Conservation (phyloP, 345 rosid species). For the Murraya paniculata region DNA sequence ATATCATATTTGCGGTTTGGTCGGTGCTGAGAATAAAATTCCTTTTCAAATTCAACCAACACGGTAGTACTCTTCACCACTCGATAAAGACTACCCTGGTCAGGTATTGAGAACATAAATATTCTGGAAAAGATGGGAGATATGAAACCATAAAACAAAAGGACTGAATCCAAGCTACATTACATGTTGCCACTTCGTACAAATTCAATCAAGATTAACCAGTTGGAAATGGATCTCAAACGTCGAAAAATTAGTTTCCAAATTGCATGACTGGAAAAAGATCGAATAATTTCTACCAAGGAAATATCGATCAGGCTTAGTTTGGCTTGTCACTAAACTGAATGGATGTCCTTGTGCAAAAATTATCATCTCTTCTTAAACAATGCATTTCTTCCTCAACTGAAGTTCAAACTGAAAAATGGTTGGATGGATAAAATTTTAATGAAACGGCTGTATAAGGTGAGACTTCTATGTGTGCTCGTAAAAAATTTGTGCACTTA, state of each 20-base stretch:
- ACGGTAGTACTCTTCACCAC: constrained; percentile 25
- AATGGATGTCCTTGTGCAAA: neutral
- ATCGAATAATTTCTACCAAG: neutral
- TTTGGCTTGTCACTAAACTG: neutral
- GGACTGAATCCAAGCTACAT: neutral
- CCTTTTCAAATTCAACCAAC: constrained; percentile 33
- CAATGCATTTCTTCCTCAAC: neutral
- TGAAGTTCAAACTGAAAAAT: neutral
- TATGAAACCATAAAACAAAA: neutral
- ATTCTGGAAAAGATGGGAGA: neutral
- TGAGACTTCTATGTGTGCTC: neutral
- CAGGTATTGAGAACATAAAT: neutral
- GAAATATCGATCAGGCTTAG: neutral
- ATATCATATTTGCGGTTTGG: constrained; percentile 28
- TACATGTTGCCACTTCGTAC: neutral
- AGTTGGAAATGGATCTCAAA: neutral
- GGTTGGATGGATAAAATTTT: neutral
- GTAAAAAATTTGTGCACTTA: neutral
- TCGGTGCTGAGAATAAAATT: constrained; percentile 29
- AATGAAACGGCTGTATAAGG: neutral
- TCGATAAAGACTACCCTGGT: constrained; percentile 30
- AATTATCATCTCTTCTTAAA: neutral
- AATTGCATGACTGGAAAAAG: neutral
- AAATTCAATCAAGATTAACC: neutral
- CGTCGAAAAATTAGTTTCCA: neutral